These are phyloP conservation scores for Circinella minor DNA, from an alignment of 371 early-diverging fungal species.

Conservation along the genomic window DNA sequence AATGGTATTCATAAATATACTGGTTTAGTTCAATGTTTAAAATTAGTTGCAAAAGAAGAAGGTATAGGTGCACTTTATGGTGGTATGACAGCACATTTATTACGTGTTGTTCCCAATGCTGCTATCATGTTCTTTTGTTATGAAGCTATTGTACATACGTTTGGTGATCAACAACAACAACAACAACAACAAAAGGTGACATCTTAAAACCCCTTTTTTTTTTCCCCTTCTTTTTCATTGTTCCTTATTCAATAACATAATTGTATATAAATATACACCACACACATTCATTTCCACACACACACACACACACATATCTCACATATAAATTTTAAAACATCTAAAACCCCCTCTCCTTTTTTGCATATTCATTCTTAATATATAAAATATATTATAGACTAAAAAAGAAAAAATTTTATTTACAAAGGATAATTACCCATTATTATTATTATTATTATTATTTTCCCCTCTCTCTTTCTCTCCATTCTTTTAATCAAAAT, in stretches of 20 bases:
- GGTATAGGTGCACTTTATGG: constrained; percentile 90
- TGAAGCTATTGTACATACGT: constrained; percentile 78
- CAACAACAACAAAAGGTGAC: background rate
- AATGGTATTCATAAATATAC: constrained; percentile 71
- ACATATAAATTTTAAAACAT: no score
- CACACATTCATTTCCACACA: no score
- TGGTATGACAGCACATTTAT: constrained; percentile 92
- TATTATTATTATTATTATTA: no score
- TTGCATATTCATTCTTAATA: no score
- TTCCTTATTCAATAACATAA: background rate
- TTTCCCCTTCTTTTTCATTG: background rate
- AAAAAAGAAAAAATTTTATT: no score
- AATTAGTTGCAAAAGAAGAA: constrained; percentile 81
- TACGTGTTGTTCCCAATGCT: constrained; percentile 96
- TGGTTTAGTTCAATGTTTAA: constrained; percentile 76
- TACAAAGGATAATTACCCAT: no score
- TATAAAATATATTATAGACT: no score
- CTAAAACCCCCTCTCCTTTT: no score
- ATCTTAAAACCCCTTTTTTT: background rate
- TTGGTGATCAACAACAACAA: constrained; percentile 18
- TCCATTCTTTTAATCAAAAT: no score
- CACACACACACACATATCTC: no score
- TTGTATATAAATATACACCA: no score
- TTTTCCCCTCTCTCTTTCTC: no score
- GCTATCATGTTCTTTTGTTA: constrained; percentile 95